Evolutionary conservation across 2,329 filamentous ascomycete species (phyloP), one percentile per base, ranked within the genome.

Genomic region (Fusarium chuoi): DNA sequence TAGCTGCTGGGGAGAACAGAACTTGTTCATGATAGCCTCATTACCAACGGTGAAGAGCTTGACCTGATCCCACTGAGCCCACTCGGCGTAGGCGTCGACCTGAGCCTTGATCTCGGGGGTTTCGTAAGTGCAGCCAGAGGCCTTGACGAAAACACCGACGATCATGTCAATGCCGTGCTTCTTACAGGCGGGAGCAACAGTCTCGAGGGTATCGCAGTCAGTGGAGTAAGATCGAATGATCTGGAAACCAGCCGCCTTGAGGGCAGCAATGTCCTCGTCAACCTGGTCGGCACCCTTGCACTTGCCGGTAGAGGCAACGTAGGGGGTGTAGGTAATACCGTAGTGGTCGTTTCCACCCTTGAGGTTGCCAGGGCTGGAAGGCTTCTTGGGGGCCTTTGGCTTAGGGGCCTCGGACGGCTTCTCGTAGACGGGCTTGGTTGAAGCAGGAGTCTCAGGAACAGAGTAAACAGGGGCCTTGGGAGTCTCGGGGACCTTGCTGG

Each of bases 11-110:
- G 92, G 89, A 62, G 88, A 84, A 85, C 88, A 90, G 88, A 88
- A 91, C 71, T 89, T 88, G 85, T 93, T 91, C 87, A 94, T 93
- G 82, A 98, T 85, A 77, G 93, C 92, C 89, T 98, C 96, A 88
- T 98, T 98, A 84, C 94, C 95, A 75, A 97, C 89, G 38, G 96
- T 92, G 74, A 97, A 87, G 78, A 97, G 90, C 81, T 93, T 89
- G 75, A 98, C 92, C 56, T 93, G 82, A 70, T 91, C 88, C 91
- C 92, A 97, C 83, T 93, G 84, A 71, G 84, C 89, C 91, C 94
- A 98, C 68, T 82, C 78, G 83, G 89, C 87, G 82, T 98, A 93
- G 70, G 90, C 89, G 38, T 87, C 84, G 69, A 98, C 88, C 88
- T 98, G 95, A 78, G 89, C 85, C 80, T 91, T 85, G 76, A 94